Percentiles rank a stretch among this genome's conserved stretches.
phyloP scores from a whole-genome alignment of 1,284 basidiomycete species.

The Cutaneotrichosporon dermatis region DNA sequence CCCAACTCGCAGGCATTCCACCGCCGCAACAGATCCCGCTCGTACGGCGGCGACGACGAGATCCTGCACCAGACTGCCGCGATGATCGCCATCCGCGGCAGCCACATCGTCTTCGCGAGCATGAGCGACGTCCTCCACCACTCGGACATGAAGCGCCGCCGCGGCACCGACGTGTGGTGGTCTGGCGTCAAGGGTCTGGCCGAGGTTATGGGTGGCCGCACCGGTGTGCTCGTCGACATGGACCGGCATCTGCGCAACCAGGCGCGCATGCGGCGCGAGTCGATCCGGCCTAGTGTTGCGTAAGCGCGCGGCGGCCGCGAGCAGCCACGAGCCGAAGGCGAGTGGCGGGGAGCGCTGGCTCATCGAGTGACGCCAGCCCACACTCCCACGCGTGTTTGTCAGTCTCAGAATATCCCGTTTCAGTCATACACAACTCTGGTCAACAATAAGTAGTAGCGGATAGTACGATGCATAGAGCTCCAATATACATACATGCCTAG shows the following conservation, averaged over 20 bases:
- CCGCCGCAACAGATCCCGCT: constrained; percentile 10
- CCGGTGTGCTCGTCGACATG: constrained; percentile 31
- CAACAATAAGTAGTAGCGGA: too few species aligned
- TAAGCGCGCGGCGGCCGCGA: too few species aligned
- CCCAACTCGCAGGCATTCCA: constrained; percentile 35
- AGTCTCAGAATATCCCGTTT: too few species aligned
- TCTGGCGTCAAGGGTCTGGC: constrained; percentile 61
- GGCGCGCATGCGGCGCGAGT: not conserved
- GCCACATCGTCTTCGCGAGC: constrained; percentile 71
- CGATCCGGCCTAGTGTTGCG: not conserved
- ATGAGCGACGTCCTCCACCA: constrained; percentile 76
- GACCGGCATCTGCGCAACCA: constrained; percentile 2
- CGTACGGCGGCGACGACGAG: constrained; percentile 2
- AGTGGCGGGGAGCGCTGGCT: too few species aligned
- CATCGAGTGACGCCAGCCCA: too few species aligned
- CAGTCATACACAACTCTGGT: too few species aligned
- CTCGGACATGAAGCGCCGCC: constrained; percentile 84
- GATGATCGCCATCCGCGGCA: constrained; percentile 85
- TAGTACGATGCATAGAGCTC: not conserved
- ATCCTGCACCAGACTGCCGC: constrained; percentile 59
- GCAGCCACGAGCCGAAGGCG: too few species aligned
- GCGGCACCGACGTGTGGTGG: constrained; percentile 85
- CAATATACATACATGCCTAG: not conserved
- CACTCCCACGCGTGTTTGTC: too few species aligned
- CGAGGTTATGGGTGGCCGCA: constrained; percentile 58